Evolutionary conservation across 345 rosid genomes (phyloP), one percentile per base, ranked within the genome.

Genomic region (Ceriops zippeliana): DNA sequence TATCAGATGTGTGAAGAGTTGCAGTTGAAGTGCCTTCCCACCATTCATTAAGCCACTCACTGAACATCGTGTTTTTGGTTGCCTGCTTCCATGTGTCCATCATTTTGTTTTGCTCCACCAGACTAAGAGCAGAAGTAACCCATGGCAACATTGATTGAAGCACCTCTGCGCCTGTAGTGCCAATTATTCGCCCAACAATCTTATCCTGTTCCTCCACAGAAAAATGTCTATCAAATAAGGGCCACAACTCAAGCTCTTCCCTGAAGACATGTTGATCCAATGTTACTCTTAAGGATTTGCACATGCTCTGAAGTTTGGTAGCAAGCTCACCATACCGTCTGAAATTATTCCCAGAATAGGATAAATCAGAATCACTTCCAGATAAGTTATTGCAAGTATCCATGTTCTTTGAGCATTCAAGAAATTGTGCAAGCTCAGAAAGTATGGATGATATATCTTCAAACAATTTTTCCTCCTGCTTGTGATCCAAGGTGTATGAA

Each of bases 51-150:
- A 85, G 87, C 89, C 89, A 85, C 75, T 85, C 89, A 22, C 83
- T 81, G 74, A 85, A 85, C 87, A 83, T 85, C 15, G 89, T 85
- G 79, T 85, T 85, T 71, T 81, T 83, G 1, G 89, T 78, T 22
- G 89, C 89, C 76, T 85, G 79, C 79, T 85, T 85, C 87, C 86
- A 83, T 11, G 89, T 83, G 66, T 83, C 87, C 89, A 85, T 81
- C 89, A 85, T 85, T 73, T 62, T 83, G 66, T 81, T 85, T 78
- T 85, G 89, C 75, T 85, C 89, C 73, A 79, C 85, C 73, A 71
- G 85, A n/a, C 84, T 83, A 56, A 85, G 85, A 65, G 83, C 89
- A 78, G 85, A 79, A 46, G 89, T 85, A 52, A 83, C 89, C 89
- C 89, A 85, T 28, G 89, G 89, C 69, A 85, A 51, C 89, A 85